Conservation (phyloP, 352 stramenopile genomes). For the Phytophthora ohioensis region DNA sequence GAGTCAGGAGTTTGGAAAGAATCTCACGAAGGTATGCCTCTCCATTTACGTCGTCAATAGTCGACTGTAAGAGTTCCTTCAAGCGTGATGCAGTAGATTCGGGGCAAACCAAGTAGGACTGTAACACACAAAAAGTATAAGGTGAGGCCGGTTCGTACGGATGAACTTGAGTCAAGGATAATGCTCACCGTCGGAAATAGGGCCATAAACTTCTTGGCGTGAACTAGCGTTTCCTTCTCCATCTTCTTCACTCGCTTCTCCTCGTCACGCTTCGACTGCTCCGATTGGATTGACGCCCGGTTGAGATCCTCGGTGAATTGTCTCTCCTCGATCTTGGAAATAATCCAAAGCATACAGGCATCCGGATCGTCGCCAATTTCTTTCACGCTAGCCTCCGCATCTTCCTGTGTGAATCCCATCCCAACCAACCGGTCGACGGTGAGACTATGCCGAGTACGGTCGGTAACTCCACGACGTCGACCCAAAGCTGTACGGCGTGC, state of each 20-base stretch:
- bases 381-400: conserved; percentile 69
- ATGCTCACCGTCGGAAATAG: conserved; percentile 71
- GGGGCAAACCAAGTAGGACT: conserved; percentile 68
- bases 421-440: conserved; percentile 62
- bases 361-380: conserved; percentile 67
- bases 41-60: conserved; percentile 55
- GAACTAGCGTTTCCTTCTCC: conserved; percentile 60
- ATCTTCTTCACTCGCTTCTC: conserved; percentile 63
- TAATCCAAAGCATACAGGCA: conserved; percentile 85
- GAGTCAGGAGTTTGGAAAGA: conserved; percentile 68
- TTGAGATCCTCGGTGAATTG: conserved; percentile 79
- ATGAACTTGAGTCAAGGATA: background rate
- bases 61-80: conserved; percentile 56
- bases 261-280: conserved; percentile 72
- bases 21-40: conserved; percentile 58
- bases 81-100: conserved; percentile 49
- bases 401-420: conserved; percentile 73
- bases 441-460: conserved; percentile 57
- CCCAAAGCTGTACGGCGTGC: conserved; percentile 7
- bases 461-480: conserved; percentile 24
- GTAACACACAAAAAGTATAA: conserved; percentile 3
- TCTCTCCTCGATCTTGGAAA: conserved; percentile 76
- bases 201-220: conserved; percentile 64
- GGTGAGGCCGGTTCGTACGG: background rate
- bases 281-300: conserved; percentile 78